Evolutionary conservation across 208 protist genomes (phyloP), one percentile per base, ranked within the genome.

Genomic region (Wallacemonas sp.): DNA sequence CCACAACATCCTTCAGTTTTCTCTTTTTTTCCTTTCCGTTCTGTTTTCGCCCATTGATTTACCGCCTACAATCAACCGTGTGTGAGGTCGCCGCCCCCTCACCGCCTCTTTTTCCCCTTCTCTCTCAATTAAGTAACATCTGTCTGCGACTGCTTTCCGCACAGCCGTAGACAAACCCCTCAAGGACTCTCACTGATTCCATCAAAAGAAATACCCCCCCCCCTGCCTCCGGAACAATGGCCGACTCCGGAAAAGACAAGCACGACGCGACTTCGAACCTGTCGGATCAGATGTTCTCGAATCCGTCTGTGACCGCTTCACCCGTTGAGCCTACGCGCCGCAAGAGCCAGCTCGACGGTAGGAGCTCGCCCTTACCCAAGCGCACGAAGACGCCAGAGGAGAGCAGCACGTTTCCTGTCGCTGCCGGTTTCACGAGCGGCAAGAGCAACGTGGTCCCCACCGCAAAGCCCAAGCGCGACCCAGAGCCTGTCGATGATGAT

Each of bases 381-480:
- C 47, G 47, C 5, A n/a, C 9, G 21, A 55, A 55, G 47, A 24
- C 52, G 0, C 57, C 57, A 6, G 39, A 48, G n/a, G 21, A 27
- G 6, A 63, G 41, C 21, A 16, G 9, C 12, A 63, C 57, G 23
- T 46, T 63, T n/a, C 57, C 57, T 29, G 57, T 63, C 14, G 39
- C 57, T 3, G 21, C 41, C 4, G 39, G 34, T n/a, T 63, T 63
- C 57, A 30, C 26, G 3, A 14, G 9, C 26, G 52, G 52, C 5
- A 58, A 58, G 52, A 58, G 52, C 52, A 39, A 19, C 14, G 52
- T 58, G 34, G 19, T 55, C 30, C 46, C 61, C 14, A 65, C 52
- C 27, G 4, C 55, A 1, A 72, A 65, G 46, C 32, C 12, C 38
- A 54, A 0, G 67, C 38, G 52, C 52, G 52, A 34, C 4, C 21